Conservation (phyloP, 768 basidiomycete species). For the Tricholoma sp. region DNA sequence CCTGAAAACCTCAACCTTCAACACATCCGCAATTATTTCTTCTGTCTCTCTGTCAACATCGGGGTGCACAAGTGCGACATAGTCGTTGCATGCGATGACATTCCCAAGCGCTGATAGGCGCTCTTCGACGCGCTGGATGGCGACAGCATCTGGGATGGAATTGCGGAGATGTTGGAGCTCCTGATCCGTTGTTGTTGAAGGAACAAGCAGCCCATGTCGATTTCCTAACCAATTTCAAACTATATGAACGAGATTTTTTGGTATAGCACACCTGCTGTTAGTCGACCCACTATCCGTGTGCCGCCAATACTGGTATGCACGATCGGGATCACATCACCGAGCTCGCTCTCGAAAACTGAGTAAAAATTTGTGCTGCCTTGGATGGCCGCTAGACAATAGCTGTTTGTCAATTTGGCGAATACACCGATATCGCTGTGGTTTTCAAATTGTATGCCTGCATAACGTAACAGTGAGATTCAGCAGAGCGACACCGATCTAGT, state of each 20-base stretch:
- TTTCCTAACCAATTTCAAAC: constrained; percentile 54
- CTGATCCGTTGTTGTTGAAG: constrained; percentile 93
- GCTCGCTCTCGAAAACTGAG: constrained; percentile 94
- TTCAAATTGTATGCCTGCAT: constrained; percentile 86
- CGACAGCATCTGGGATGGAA: constrained; percentile 86
- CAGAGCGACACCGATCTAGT: not conserved
- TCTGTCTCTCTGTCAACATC: constrained; percentile 98
- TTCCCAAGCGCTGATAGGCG: constrained; percentile 96
- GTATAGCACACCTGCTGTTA: constrained; percentile 71
- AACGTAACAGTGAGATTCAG: constrained; percentile 14
- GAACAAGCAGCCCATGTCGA: constrained; percentile 94
- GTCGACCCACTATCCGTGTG: constrained; percentile 87
- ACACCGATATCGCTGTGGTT: constrained; percentile 95
- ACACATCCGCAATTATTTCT: constrained; percentile 98
- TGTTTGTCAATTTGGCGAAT: constrained; percentile 96
- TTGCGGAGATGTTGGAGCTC: constrained; percentile 98
- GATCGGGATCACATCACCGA: constrained; percentile 90
- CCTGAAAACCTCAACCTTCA: constrained; percentile 98
- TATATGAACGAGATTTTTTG: not conserved
- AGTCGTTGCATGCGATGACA: constrained; percentile 98
- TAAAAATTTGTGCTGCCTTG: constrained; percentile 97
- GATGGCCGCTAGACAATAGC: constrained; percentile 91
- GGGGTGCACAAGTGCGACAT: constrained; percentile 97
- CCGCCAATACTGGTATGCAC: constrained; percentile 95
- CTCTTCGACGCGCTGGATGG: constrained; percentile 95